phyloP scores from a whole-genome alignment of 2,329 filamentous ascomycete genomes.

The Sordariomycetes sp. region DNA sequence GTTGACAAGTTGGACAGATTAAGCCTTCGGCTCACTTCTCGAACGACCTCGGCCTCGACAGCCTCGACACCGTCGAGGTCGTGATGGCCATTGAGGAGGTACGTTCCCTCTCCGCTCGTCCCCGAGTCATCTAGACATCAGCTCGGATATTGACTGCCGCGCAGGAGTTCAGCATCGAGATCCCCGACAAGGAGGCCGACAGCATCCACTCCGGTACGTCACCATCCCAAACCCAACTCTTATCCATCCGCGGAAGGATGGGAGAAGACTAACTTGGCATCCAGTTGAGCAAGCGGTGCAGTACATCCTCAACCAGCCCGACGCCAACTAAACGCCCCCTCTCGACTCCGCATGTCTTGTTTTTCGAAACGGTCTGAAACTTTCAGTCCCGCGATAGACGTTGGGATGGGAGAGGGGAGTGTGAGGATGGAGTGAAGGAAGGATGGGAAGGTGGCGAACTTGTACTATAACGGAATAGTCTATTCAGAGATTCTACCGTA shows the following conservation, averaged over 20 bases:
- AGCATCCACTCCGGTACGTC: conserved; percentile 80
- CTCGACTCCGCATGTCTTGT: background rate
- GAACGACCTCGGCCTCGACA: conserved; percentile 94
- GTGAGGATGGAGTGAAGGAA: background rate
- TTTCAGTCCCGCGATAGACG: background rate
- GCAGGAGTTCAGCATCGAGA: conserved; percentile 73
- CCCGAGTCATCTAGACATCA: background rate
- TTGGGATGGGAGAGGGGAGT: background rate
- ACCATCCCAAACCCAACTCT: background rate
- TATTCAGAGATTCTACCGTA: background rate
- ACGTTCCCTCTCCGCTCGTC: conserved; percentile 10
- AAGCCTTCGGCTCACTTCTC: conserved; percentile 77
- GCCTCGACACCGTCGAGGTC: conserved; percentile 96
- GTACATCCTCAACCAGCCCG: conserved; percentile 87
- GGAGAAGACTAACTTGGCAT: background rate
- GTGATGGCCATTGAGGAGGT: conserved; percentile 99
- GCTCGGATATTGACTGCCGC: background rate
- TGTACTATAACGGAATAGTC: background rate
- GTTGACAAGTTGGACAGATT: conserved; percentile 45
- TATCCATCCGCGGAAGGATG: background rate
- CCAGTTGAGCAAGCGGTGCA: conserved; percentile 86
- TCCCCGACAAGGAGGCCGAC: conserved; percentile 94
- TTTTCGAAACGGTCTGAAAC: background rate
- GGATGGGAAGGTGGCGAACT: background rate
- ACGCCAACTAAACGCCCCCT: conserved; percentile 51